Evolutionary conservation across 352 stramenopile species (phyloP).

Genomic region (Pythium rhizo-oryzae): DNA sequence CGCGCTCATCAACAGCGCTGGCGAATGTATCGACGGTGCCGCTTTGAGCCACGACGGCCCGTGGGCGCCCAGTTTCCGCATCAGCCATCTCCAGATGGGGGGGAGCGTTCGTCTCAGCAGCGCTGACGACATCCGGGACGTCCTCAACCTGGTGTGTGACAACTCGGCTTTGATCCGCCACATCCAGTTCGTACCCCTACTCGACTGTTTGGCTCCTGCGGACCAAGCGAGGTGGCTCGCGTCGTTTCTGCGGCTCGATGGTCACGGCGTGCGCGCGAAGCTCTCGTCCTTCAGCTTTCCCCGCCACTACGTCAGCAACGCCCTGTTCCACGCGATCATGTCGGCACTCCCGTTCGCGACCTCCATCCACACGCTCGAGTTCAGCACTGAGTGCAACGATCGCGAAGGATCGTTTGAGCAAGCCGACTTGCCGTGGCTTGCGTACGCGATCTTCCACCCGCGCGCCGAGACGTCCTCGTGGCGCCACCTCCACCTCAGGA

Average conservation of each 20-base stretch:
- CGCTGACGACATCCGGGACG: too few species aligned
- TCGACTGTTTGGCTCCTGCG: background rate
- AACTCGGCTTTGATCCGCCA: background rate
- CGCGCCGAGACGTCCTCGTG: conserved; percentile 1
- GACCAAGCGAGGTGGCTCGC: background rate
- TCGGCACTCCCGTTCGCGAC: conserved; percentile 2
- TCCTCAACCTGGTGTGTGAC: background rate
- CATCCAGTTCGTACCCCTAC: background rate
- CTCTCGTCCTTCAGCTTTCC: background rate
- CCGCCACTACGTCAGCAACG: background rate
- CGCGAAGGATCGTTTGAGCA: background rate
- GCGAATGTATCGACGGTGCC: background rate
- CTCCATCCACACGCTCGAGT: background rate
- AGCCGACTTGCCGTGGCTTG: background rate
- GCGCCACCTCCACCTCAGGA: background rate
- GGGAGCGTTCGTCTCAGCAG: background rate
- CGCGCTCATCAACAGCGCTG: background rate
- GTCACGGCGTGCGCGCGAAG: background rate
- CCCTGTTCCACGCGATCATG: background rate
- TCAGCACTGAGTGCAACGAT: background rate
- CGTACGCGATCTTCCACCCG: conserved; percentile 5
- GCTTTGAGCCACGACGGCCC: too few species aligned
- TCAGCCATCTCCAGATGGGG: background rate
- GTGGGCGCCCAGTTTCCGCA: background rate
- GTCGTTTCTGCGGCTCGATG: background rate